phyloP scores from a whole-genome alignment of 176 grass and related monocot species.

The Cocos nucifera region DNA sequence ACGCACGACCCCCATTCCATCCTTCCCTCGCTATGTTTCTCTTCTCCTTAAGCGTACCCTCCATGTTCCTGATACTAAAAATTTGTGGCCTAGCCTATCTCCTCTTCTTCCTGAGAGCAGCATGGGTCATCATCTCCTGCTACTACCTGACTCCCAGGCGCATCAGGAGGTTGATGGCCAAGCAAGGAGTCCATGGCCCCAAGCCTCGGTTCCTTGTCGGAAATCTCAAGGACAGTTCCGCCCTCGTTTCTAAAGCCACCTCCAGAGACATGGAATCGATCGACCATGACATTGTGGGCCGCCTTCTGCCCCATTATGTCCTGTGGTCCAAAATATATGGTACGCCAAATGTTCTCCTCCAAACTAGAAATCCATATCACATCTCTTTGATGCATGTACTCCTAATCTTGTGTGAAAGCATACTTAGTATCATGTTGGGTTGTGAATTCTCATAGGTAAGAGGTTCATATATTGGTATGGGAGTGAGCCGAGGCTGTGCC shows the following conservation, averaged over 20 bases:
- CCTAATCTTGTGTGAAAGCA: no score
- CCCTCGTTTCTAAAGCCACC: constrained; percentile 40
- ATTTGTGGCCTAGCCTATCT: constrained; percentile 8
- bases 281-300: constrained; percentile 72
- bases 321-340: constrained; percentile 64
- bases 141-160: constrained; percentile 58
- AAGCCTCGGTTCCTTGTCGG: constrained; percentile 42
- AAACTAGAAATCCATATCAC: no score
- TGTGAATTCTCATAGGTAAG: constrained; percentile 34
- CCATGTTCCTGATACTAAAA: constrained; percentile 25
- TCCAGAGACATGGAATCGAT: constrained; percentile 53
- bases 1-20: no score
- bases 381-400: no score
- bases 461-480: constrained; percentile 80
- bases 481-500: constrained; percentile 75
- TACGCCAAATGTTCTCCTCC: constrained; percentile 8
- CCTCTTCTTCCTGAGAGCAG: constrained; percentile 32
- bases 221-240: constrained; percentile 56
- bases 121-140: constrained; percentile 58
- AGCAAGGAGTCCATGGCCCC: constrained; percentile 57
- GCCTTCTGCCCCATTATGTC: constrained; percentile 90
- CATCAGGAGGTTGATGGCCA: constrained; percentile 54
- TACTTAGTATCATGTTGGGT: no score
- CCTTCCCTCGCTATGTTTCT: no score
- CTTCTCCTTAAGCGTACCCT: not conserved